Evolutionary conservation across 495 filamentous ascomycete genomes (phyloP), one percentile per base, ranked within the genome.

Genomic region (Podospora bellae-mahoneyi): DNA sequence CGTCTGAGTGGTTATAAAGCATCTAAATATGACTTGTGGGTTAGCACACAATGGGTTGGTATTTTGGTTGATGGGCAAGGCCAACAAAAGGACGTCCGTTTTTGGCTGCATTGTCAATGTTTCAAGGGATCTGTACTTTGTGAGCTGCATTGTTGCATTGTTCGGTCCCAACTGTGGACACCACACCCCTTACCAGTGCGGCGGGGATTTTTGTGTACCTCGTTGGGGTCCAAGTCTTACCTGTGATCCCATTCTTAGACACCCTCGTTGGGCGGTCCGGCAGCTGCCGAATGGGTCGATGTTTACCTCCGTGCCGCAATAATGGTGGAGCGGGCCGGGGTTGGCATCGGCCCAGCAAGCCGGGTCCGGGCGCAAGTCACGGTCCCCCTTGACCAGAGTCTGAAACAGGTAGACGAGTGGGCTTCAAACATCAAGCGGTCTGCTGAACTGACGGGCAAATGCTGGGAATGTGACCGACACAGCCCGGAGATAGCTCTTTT

Each of bases 361-460:
- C 48, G 64, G 68, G 16, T 39, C 28, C 28, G 2, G n/a, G 19
- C n/a, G 30, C 6, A 39, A 32, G 9, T 32, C 61, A 10, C 32
- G 1, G 27, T 63, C 32, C 53, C 20, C 60, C 54, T 59, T 6
- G 68, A 16, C 64, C 64, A 19, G 15, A 39, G 3, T 30, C 28
- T 70, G 64, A 70, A 70, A 70, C 68, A 19, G 60, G 63, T 30
- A 19, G 28, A 65, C 13, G 34, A 60, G 54, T 19, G 28, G 65
- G 65, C 48, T 65, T 67, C 68, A 70, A 64, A 67, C 60, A 9
- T 55, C 57, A 30, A 39, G 55, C 19, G 61, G 61, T 63, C 61
- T 10, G 0, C 28, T 19, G 20, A 6, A 63, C 32, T 20, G 27
- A 20, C 61, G 27, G 61, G 30, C 61, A 28, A 63, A 39, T 63